Evolutionary conservation across 768 basidiomycete species (phyloP).

Genomic region (Candolleomyces eurysporus): DNA sequence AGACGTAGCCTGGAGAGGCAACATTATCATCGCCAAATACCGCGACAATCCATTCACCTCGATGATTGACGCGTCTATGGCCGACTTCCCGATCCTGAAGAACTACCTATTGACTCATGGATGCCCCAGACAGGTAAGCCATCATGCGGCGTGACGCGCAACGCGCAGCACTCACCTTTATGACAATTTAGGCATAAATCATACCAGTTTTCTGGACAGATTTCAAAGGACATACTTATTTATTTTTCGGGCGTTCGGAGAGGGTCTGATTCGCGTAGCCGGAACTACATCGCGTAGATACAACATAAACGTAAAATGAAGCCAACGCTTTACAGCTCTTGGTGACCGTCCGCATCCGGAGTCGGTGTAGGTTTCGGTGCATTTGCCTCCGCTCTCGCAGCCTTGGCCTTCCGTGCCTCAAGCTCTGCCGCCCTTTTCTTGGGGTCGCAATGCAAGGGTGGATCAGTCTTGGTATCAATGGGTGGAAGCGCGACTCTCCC

Average conservation of each 20-base stretch:
- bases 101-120: conserved; percentile 74
- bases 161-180: neutral
- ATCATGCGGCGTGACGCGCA: conserved; percentile 5
- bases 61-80: conserved; percentile 76
- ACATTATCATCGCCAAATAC: conserved; percentile 76
- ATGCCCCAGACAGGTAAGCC: conserved; percentile 34
- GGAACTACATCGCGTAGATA: too few species aligned
- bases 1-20: conserved; percentile 73
- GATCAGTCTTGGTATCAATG: conserved; percentile 73
- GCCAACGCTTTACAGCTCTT: conserved; percentile 33
- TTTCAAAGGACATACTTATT: too few species aligned
- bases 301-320: neutral
- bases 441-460: conserved; percentile 71
- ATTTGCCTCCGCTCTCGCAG: conserved; percentile 17
- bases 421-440: conserved; percentile 40
- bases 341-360: conserved; percentile 2
- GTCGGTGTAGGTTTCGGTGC: conserved; percentile 11
- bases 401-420: conserved; percentile 20
- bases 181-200: neutral
- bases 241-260: too few species aligned
- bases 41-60: conserved; percentile 49
- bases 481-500: conserved; percentile 75
- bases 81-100: conserved; percentile 79
- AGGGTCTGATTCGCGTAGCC: too few species aligned
- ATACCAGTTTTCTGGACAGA: too few species aligned